phyloP scores from a whole-genome alignment of 345 rosid species.

The Lepidium aucheri region DNA sequence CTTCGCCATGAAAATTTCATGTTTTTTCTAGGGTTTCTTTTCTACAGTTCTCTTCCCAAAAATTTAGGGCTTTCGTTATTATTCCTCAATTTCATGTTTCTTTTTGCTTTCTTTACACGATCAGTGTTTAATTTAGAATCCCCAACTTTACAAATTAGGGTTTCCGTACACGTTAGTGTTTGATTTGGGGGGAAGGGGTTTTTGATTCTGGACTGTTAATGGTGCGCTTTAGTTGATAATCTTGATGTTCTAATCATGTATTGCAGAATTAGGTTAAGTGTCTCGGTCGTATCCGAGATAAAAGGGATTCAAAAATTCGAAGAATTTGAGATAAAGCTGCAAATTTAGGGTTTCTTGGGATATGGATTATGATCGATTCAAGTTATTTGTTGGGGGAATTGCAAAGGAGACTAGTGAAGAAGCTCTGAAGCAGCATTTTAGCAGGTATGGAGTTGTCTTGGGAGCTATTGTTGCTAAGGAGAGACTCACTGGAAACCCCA shows the following conservation, averaged over 20 bases:
- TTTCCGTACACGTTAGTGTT: slow-evolving; percentile 7
- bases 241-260: background rate
- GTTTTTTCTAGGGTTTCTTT: slow-evolving; percentile 10
- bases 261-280: background rate
- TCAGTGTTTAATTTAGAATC: background rate
- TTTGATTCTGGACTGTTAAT: background rate
- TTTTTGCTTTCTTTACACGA: background rate
- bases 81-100: background rate
- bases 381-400: slow-evolving; percentile 69
- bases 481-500: slow-evolving; percentile 32
- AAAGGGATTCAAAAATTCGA: background rate
- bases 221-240: background rate
- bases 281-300: background rate
- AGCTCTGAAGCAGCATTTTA: slow-evolving; percentile 46
- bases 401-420: slow-evolving; percentile 54
- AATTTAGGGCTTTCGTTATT: background rate
- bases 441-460: slow-evolving; percentile 55
- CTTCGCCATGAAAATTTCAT: slow-evolving; percentile 15
- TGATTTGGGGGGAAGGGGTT: slow-evolving; percentile 1
- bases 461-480: slow-evolving; percentile 48
- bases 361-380: slow-evolving; percentile 49
- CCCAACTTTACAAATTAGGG: slow-evolving; percentile 7
- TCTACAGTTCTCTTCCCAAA: slow-evolving; percentile 4
- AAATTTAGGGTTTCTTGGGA: slow-evolving; percentile 20
- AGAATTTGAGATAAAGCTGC: slow-evolving; percentile 10